Evolutionary conservation across 2,329 filamentous ascomycete species (phyloP).

Genomic region (Dothideomycetes sp.): DNA sequence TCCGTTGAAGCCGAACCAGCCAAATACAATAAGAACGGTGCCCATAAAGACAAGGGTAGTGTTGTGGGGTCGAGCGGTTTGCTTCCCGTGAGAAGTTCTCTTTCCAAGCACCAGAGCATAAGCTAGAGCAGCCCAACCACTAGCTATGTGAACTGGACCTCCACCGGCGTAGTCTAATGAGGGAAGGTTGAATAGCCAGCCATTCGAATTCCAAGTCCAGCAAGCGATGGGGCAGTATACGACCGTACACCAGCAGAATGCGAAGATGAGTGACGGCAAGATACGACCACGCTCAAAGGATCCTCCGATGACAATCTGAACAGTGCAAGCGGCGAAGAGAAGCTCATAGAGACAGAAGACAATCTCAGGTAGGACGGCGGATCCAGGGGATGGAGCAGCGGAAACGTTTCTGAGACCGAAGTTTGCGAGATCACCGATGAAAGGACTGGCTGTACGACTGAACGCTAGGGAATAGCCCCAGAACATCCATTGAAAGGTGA

Average conservation of each 20-base stretch:
- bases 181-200: constrained; percentile 55
- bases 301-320: constrained; percentile 57
- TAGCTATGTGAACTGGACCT: constrained; percentile 56
- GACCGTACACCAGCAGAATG: constrained; percentile 55
- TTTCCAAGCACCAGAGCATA: constrained; percentile 57
- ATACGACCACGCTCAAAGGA: constrained; percentile 57
- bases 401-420: constrained; percentile 54
- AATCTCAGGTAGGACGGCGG: constrained; percentile 51
- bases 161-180: constrained; percentile 53
- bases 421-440: constrained; percentile 54
- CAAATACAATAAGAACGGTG: constrained; percentile 35
- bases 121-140: constrained; percentile 53
- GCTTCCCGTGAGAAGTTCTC: constrained; percentile 41
- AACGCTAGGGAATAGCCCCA: constrained; percentile 56
- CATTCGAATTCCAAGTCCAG: constrained; percentile 60
- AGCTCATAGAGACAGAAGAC: constrained; percentile 59
- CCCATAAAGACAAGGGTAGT: constrained; percentile 55
- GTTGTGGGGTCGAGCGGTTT: constrained; percentile 52
- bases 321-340: constrained; percentile 53
- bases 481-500: constrained; percentile 52
- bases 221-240: constrained; percentile 56
- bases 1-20: constrained; percentile 52
- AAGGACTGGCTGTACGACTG: constrained; percentile 49
- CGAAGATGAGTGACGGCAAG: constrained; percentile 54
- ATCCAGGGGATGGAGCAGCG: constrained; percentile 51